A percentile compares a stretch with the other conserved stretches of the same genome.
phyloP scores from a whole-genome alignment of 805 yeast species.

The Kazachstania psychrophila region DNA sequence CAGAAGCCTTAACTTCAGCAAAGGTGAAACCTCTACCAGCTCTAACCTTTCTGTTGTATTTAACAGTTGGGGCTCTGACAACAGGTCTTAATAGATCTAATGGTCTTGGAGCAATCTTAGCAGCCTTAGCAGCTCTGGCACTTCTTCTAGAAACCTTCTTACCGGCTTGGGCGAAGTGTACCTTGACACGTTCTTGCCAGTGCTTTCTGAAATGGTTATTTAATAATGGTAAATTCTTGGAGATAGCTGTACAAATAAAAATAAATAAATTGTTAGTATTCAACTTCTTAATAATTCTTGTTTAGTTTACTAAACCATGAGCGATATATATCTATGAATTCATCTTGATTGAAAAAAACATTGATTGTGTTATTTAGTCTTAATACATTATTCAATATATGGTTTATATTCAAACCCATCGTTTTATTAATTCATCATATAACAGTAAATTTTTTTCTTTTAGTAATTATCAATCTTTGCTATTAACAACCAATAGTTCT shows the following conservation, averaged over 20 bases:
- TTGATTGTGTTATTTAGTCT: not conserved
- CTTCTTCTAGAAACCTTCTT: constrained; percentile 95
- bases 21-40: constrained; percentile 99
- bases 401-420: too few species aligned
- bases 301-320: too few species aligned
- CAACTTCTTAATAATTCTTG: too few species aligned
- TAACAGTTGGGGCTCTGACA: constrained; percentile 97
- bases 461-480: too few species aligned
- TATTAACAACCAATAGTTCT: too few species aligned
- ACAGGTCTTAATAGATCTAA: constrained; percentile 93
- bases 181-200: constrained; percentile 99
- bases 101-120: constrained; percentile 95
- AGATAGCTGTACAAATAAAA: constrained; percentile 59
- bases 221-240: constrained; percentile 97
- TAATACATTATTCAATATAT: too few species aligned
- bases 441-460: too few species aligned
- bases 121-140: constrained; percentile 90
- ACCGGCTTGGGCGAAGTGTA: constrained; percentile 99
- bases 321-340: too few species aligned
- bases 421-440: too few species aligned
- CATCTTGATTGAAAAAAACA: too few species aligned
- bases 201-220: constrained; percentile 99
- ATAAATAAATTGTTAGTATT: constrained; percentile 10
- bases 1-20: constrained; percentile 97
- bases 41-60: constrained; percentile 98